Base-by-base conservation (phyloP, 192 early-diverging fungal genomes). In the Coemansia sp. region DNA sequence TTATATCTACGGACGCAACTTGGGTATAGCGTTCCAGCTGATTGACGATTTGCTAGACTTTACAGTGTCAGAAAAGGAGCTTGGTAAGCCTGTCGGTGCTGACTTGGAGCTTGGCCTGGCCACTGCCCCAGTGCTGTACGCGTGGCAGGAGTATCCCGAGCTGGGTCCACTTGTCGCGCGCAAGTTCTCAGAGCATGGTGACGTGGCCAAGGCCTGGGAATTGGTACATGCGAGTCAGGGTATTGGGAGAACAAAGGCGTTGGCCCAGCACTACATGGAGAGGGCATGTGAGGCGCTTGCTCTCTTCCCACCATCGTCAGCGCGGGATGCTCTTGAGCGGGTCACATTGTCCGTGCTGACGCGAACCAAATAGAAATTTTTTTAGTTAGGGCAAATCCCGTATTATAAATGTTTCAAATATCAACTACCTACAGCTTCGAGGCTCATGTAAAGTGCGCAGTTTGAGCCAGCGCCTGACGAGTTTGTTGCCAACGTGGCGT, bases 11-110 rank as follows among this genome's bases (percentile, higher is more conserved):
- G 96, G 94, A 10, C 84, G 82, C 45, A 87, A 93, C 79, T 50
- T 96, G 38, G 96, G 96, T 13, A 73, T 98, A n/a, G 93, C 93
- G 7, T 95, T 98, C 64, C 94, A 97, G 84, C 87, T 91, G 69
- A 66, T 95, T 5, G 92, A 95, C 71, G 96, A 98, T 62, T 80
- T 96, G 83, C 80, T 94, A 5, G 93, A 95, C 54, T 98, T 98
- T 71, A 87, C 88, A 0, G 84, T 84, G 9, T 77, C 83, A 14
- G 80, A 87, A 1, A 81, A 86, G 25, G 82, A 89, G 46, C 70
- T 96, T 55, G 95, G 94, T 23, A 98, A 98, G 72, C 93, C 93
- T 21, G 89, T 84, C 4, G 91, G 92, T 34, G 93, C 94, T 1
- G 94, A 95, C 55, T 69, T 95, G 34, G 86, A 91, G 59, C 79